A percentile compares a stretch with the other conserved stretches of the same genome.
Conservation (phyloP, 164 flowering plant species). For the Umbilicus rupestris region DNA sequence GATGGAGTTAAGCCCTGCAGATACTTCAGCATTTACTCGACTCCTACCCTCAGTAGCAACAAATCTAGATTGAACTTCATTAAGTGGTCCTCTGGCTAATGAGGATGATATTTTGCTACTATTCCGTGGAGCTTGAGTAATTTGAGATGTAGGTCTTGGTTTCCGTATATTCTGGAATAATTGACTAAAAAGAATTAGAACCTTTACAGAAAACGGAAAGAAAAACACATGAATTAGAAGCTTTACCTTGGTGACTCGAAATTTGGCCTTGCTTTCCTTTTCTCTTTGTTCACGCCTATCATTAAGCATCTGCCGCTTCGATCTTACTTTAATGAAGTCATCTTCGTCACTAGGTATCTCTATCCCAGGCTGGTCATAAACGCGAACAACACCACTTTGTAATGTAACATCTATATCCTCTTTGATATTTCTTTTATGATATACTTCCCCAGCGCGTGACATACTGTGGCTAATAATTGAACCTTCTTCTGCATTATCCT, state of each 20-base stretch:
- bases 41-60: slow-evolving; percentile 27
- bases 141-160: slow-evolving; percentile 37
- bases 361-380: slow-evolving; percentile 88
- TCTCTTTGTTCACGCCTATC: slow-evolving; percentile 95
- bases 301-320: slow-evolving; percentile 93
- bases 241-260: slow-evolving; percentile 53
- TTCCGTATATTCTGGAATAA: slow-evolving; percentile 49
- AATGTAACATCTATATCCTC: slow-evolving; percentile 79
- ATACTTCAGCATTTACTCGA: slow-evolving; percentile 26
- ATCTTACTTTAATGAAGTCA: slow-evolving; percentile 97
- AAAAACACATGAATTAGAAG: neutral
- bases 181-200: neutral
- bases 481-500: slow-evolving; percentile 29
- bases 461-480: slow-evolving; percentile 20
- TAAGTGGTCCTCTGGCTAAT: slow-evolving; percentile 29
- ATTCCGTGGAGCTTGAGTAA: slow-evolving; percentile 18
- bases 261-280: slow-evolving; percentile 75
- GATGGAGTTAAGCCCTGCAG: slow-evolving; percentile 29
- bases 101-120: slow-evolving; percentile 27
- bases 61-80: slow-evolving; percentile 22
- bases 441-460: slow-evolving; percentile 34
- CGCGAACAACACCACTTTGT: slow-evolving; percentile 86
- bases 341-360: slow-evolving; percentile 96
- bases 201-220: neutral
- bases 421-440: slow-evolving; percentile 36